A percentile compares a stretch with the other conserved stretches of the same genome.
Evolutionary conservation across 2,329 filamentous ascomycete genomes (phyloP).

Genomic region (Fusarium gaditjirri): DNA sequence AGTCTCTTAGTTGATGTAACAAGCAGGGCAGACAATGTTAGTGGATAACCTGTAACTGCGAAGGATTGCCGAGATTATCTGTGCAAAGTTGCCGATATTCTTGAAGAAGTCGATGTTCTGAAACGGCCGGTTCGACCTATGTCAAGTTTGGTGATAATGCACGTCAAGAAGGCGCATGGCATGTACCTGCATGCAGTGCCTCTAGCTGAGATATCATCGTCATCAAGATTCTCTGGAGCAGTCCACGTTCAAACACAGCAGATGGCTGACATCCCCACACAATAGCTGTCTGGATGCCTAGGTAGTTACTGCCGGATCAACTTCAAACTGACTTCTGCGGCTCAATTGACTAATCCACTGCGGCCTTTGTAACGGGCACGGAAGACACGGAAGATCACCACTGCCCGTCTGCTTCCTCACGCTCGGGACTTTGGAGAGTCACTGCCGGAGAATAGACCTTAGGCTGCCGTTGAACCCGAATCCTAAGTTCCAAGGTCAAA

Average conservation of each 20-base stretch:
- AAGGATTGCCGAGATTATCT: neutral
- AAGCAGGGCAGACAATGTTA: constrained; percentile 2
- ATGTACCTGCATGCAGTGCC: neutral
- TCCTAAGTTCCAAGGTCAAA: constrained; percentile 1
- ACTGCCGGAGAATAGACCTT: neutral
- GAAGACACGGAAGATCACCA: constrained; percentile 21
- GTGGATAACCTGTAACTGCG: neutral
- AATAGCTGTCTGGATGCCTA: constrained; percentile 9
- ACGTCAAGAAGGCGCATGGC: neutral
- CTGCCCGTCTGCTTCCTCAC: neutral
- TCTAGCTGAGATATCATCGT: constrained; percentile 6
- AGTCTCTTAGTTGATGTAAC: constrained; percentile 3
- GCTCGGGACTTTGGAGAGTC: constrained; percentile 1
- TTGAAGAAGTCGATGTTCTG: neutral
- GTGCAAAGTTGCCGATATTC: neutral
- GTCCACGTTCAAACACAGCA: constrained; percentile 1
- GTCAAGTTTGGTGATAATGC: constrained; percentile 6
- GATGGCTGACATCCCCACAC: constrained; percentile 8
- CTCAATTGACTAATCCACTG: neutral
- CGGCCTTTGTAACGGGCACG: neutral
- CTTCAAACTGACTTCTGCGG: neutral
- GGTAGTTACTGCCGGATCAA: neutral
- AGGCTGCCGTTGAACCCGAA: constrained; percentile 1
- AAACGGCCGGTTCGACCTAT: constrained; percentile 7
- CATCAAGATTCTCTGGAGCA: neutral